A percentile compares a stretch with the other conserved stretches of the same genome.
Evolutionary conservation across 192 early-diverging fungal genomes (phyloP).

Genomic region (Diversispora eburnea): DNA sequence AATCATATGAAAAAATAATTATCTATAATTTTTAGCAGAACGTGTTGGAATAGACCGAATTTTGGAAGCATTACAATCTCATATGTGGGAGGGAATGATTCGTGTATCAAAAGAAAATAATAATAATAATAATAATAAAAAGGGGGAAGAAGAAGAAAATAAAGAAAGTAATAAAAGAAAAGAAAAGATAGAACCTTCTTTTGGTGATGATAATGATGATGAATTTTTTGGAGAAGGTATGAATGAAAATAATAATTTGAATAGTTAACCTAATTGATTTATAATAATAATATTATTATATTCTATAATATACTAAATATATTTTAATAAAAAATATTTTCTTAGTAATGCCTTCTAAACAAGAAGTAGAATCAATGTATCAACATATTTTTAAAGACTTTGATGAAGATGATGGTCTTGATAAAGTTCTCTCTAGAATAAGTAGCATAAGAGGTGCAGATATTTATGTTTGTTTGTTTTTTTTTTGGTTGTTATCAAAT

Average conservation of each 20-base stretch:
- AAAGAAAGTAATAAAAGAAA: too few relatives aligned
- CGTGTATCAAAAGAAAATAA: slow-evolving; percentile 20
- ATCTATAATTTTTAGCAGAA: slow-evolving; percentile 28
- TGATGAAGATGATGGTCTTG: slow-evolving; percentile 40
- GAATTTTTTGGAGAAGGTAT: slow-evolving; percentile 25
- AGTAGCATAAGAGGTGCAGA: slow-evolving; percentile 40
- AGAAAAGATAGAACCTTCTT: too few relatives aligned
- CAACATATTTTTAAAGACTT: slow-evolving; percentile 41
- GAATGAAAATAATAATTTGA: not conserved
- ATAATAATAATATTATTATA: not conserved
- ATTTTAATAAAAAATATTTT: not conserved
- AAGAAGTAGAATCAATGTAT: slow-evolving; percentile 39
- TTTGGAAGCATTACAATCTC: slow-evolving; percentile 57
- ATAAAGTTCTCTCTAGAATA: slow-evolving; percentile 40
- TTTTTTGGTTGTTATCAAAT: not conserved
- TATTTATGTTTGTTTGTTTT: too few relatives aligned
- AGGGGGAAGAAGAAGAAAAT: too few relatives aligned
- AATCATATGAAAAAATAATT: too few relatives aligned
- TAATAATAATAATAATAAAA: not conserved
- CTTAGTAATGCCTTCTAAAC: slow-evolving; percentile 14
- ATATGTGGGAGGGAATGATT: slow-evolving; percentile 65
- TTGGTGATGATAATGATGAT: not conserved
- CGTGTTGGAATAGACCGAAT: slow-evolving; percentile 52
- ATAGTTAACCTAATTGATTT: too few relatives aligned
- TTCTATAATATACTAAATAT: not conserved